These are phyloP conservation scores for Hemisphaericaspora xylofermentans DNA, from an alignment of 1,139 yeast genomes.

Conservation along the genomic window DNA sequence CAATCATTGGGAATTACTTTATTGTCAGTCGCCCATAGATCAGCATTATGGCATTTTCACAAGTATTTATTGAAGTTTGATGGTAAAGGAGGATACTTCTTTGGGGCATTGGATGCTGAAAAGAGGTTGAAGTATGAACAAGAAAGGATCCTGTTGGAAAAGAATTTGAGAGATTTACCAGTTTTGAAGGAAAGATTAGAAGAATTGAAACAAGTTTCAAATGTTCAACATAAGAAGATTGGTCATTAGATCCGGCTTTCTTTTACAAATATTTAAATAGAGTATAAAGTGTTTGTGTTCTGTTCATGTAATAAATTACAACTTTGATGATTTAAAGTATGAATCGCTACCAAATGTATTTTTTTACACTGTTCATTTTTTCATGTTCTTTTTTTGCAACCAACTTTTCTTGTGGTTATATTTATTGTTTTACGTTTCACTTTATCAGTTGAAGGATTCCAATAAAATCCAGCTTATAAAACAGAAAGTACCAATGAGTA, in stretches of 20 bases:
- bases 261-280: too few species aligned
- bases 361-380: background rate
- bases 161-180: slow-evolving; percentile 66
- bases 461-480: background rate
- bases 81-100: slow-evolving; percentile 75
- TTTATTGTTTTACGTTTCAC: too few species aligned
- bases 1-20: slow-evolving; percentile 78
- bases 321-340: background rate
- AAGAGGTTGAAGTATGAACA: slow-evolving; percentile 69
- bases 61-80: slow-evolving; percentile 78
- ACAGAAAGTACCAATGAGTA: background rate
- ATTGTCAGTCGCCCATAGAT: slow-evolving; percentile 87
- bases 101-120: slow-evolving; percentile 67
- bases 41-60: slow-evolving; percentile 93
- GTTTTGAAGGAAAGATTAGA: slow-evolving; percentile 60
- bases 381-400: background rate
- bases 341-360: background rate
- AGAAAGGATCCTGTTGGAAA: slow-evolving; percentile 65
- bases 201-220: slow-evolving; percentile 55
- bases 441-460: too few species aligned
- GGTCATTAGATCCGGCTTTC: slow-evolving; percentile 5
- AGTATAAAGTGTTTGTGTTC: too few species aligned
- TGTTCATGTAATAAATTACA: background rate
- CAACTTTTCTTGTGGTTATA: background rate
- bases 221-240: slow-evolving; percentile 39